Conservation (phyloP, 306 rosid genomes). For the Prunus mume region DNA sequence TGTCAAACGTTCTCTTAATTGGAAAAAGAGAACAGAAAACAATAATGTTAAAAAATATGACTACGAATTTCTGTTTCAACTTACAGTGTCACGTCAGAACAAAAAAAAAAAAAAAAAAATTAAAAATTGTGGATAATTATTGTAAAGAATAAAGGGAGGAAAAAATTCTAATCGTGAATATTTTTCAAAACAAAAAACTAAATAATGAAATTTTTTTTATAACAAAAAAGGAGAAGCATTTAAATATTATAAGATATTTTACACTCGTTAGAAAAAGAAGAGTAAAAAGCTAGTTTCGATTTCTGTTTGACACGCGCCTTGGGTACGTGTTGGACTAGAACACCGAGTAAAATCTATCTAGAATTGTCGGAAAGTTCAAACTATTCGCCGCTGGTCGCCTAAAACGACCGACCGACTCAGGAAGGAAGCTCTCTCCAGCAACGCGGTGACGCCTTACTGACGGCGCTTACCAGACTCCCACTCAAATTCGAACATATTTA, state of each 20-base stretch:
- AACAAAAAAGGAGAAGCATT: too few relatives aligned
- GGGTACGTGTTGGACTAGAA: neutral
- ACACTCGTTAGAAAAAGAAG: neutral
- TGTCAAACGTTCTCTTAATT: too few relatives aligned
- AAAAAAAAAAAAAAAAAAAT: too few relatives aligned
- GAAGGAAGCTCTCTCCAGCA: neutral
- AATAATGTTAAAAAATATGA: too few relatives aligned
- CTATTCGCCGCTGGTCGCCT: constrained; percentile 8
- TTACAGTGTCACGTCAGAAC: too few relatives aligned
- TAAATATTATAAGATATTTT: too few relatives aligned
- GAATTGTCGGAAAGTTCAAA: constrained; percentile 9
- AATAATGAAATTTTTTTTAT: too few relatives aligned
- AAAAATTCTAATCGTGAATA: too few relatives aligned
- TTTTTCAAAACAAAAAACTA: neutral
- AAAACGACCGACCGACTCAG: constrained; percentile 23
- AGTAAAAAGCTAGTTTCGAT: neutral
- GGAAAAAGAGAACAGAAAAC: too few relatives aligned
- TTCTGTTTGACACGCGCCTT: neutral
- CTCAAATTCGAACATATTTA: neutral
- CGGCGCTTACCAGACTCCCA: neutral
- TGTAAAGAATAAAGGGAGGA: too few relatives aligned
- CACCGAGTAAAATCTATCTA: neutral
- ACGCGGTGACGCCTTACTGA: constrained; percentile 29
- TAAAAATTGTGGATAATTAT: too few relatives aligned
- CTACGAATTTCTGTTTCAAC: too few relatives aligned